These are phyloP conservation scores for Drosera spatulata DNA, from an alignment of 179 eudicot species.

Conservation along the genomic window DNA sequence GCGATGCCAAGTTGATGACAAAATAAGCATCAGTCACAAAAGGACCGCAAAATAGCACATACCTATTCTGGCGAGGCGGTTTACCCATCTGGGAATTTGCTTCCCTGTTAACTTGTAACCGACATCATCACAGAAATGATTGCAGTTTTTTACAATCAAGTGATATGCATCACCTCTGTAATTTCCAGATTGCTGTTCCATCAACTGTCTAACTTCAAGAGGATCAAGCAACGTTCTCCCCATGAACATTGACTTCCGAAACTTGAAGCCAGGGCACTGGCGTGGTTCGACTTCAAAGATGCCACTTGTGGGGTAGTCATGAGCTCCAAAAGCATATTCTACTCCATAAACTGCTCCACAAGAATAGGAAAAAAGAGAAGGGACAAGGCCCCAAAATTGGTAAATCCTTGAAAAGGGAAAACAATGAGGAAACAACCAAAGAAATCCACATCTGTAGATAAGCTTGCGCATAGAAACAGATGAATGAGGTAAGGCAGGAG, in stretches of 20 bases:
- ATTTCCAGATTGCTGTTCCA: constrained; percentile 14
- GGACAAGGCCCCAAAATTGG: not conserved
- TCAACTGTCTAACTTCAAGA: constrained; percentile 14
- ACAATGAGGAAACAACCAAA: too few relatives aligned
- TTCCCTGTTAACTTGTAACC: constrained; percentile 17
- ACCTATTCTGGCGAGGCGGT: constrained; percentile 21
- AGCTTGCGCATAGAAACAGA: too few relatives aligned
- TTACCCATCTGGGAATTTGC: constrained; percentile 15
- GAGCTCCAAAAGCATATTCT: constrained; percentile 35
- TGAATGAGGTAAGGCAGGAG: not conserved
- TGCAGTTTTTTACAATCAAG: constrained; percentile 16
- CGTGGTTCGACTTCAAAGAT: constrained; percentile 29
- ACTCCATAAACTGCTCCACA: constrained; percentile 20
- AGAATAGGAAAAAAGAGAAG: not conserved
- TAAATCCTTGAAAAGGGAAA: not conserved
- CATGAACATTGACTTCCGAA: constrained; percentile 16
- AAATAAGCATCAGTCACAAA: too few relatives aligned
- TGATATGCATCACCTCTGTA: constrained; percentile 17
- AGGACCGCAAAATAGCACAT: not conserved
- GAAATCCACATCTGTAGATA: too few relatives aligned
- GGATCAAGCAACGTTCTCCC: constrained; percentile 12
- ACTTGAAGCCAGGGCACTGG: constrained; percentile 17
- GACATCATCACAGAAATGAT: constrained; percentile 17
- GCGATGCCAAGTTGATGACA: too few relatives aligned
- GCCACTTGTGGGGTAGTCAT: constrained; percentile 26